Conservation (phyloP, 2,329 filamentous ascomycete species). For the Penicillium sp. region DNA sequence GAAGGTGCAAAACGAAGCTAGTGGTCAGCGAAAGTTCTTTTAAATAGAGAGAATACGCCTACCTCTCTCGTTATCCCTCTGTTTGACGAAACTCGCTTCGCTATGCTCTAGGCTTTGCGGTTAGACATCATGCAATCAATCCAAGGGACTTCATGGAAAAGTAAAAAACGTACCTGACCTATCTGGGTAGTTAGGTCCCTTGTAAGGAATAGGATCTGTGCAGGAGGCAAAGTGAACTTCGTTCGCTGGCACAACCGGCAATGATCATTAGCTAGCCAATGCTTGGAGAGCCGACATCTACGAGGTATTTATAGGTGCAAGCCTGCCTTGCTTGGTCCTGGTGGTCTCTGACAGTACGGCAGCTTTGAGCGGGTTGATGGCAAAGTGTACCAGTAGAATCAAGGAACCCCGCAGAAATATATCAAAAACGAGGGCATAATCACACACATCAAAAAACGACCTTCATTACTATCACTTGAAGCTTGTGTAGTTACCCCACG, state of each 20-base stretch:
- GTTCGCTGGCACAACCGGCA: too few relatives aligned
- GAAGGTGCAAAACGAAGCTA: constrained; percentile 11
- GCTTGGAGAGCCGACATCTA: not conserved
- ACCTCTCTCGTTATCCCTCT: constrained; percentile 5
- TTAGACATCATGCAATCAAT: constrained; percentile 7
- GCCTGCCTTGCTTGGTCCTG: not conserved
- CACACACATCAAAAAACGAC: not conserved
- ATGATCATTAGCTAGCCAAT: too few relatives aligned
- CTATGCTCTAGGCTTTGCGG: constrained; percentile 8
- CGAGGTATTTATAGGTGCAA: constrained; percentile 4
- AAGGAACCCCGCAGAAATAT: constrained; percentile 12
- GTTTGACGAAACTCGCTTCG: not conserved
- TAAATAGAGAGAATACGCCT: constrained; percentile 10
- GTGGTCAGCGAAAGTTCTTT: constrained; percentile 14
- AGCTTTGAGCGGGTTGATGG: constrained; percentile 7
- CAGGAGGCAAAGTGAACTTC: constrained; percentile 5
- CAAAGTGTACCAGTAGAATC: constrained; percentile 6
- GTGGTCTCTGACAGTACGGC: constrained; percentile 5
- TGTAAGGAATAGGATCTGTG: constrained; percentile 8
- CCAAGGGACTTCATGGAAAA: constrained; percentile 7
- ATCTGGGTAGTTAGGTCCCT: constrained; percentile 6
- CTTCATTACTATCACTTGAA: not conserved
- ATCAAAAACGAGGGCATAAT: constrained; percentile 8
- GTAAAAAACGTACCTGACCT: constrained; percentile 7
- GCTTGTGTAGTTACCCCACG: not conserved